Percentiles rank a stretch among this genome's conserved stretches.
phyloP scores from a whole-genome alignment of 2,329 filamentous ascomycete genomes.

The Teratosphaeria destructans region DNA sequence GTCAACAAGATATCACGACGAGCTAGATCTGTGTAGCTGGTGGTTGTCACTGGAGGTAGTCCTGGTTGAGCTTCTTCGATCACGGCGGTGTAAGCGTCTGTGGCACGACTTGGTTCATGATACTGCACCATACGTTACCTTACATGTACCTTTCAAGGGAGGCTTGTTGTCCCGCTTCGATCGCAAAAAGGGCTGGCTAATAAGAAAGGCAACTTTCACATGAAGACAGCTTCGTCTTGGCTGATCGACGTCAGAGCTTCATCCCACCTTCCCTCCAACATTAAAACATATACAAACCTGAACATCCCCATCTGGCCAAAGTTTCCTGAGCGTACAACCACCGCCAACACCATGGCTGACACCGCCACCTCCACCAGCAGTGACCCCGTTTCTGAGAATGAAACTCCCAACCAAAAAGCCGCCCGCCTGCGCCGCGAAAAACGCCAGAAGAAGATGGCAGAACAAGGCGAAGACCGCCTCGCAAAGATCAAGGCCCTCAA shows the following conservation, averaged over 20 bases:
- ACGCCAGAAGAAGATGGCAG: conserved; percentile 66
- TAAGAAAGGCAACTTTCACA: not conserved
- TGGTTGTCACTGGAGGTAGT: no score
- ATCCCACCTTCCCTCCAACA: not conserved
- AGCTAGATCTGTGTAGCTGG: not conserved
- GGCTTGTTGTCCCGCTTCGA: no score
- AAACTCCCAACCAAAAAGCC: conserved; percentile 43
- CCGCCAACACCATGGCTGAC: conserved; percentile 19
- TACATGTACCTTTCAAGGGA: no score
- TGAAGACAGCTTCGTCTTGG: not conserved
- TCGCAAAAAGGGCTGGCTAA: no score
- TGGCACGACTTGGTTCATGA: no score
- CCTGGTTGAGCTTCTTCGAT: no score
- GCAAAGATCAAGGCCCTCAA: conserved; percentile 66
- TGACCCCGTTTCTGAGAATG: conserved; percentile 11
- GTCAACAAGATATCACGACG: not conserved
- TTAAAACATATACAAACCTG: not conserved
- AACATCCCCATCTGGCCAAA: not conserved
- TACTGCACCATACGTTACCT: no score
- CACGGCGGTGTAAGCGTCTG: no score
- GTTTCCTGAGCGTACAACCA: not conserved
- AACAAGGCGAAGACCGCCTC: conserved; percentile 58
- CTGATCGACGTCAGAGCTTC: not conserved
- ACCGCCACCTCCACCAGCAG: conserved; percentile 7
- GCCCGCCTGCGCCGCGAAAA: conserved; percentile 68